Evolutionary conservation across 495 filamentous ascomycete species (phyloP), one percentile per base, ranked within the genome.

Genomic region (Articulospora tetracladia): DNA sequence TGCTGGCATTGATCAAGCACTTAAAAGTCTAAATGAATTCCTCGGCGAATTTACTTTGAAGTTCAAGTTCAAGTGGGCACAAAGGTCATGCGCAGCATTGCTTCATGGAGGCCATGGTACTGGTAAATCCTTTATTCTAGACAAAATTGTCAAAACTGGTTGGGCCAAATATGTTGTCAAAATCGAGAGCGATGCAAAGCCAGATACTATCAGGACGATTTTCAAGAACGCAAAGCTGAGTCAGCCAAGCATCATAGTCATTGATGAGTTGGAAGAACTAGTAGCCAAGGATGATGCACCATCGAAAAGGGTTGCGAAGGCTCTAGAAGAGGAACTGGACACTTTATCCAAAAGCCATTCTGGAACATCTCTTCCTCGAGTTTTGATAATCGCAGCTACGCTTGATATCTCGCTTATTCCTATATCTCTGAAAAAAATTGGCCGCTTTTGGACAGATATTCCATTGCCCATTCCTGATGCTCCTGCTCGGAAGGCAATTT

Each of bases 41-140:
- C 76, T 96, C 23, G 70, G 77, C 20, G 77, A 80, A 48, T 85
- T 90, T 58, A 81, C 82, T 53, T 60, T 64, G 3, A 59, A 65
- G 24, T 61, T 67, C 36, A 63, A 63, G 25, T 68, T 68, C 27
- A 69, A 72, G 47, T 66, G 65, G 48, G 62, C 66, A 34, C 62
- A 68, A 59, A 71, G 73, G 62, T 72, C 80, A 39, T 80, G 81
- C 46, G 77, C 85, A 28, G 81, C 94, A 50, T 74, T 96, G 60
- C 76, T 98, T 46, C 84, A 94, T 74, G 91, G 94, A 47, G 83
- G 89, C 53, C 84, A 89, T 64, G 88, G 94, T 59, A 94, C 88
- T 0, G 92, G 92, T 1, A 97, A 95, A 70, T 86, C 83, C 17
- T 74, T 86, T 58, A 74, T 96, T 15, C 72, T 96, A 1, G 68